Percentiles rank a stretch among this genome's conserved stretches.
These are phyloP conservation scores for sunflower (Helianthus annuus) DNA, from an alignment of 129 eudicot species.

Conservation along the genomic window DNA sequence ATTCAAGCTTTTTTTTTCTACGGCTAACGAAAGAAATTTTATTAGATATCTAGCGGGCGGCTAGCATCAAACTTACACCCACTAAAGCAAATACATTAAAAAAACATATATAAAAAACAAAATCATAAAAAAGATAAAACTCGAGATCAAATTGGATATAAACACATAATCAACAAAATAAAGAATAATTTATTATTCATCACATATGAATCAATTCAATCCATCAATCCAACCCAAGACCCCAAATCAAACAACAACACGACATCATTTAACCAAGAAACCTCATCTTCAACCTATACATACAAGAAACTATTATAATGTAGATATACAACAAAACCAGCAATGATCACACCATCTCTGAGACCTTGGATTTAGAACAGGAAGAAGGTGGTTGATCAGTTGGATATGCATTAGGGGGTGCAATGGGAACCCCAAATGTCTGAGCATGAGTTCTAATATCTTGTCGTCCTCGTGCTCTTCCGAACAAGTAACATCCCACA, in stretches of 20 bases:
- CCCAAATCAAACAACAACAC: too few species aligned
- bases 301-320: not conserved
- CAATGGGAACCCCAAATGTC: constrained; percentile 53
- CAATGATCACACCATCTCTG: constrained; percentile 25
- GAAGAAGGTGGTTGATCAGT: constrained; percentile 14
- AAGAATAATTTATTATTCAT: constrained; percentile 6
- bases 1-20: too few species aligned
- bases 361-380: constrained; percentile 24
- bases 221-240: not conserved
- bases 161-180: not conserved
- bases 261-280: not conserved
- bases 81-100: too few species aligned
- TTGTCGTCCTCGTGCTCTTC: constrained; percentile 61
- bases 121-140: not conserved
- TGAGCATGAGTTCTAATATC: constrained; percentile 58
- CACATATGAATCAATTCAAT: not conserved
- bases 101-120: not conserved
- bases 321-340: not conserved
- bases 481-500: constrained; percentile 61
- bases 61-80: too few species aligned
- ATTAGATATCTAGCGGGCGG: too few species aligned
- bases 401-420: constrained; percentile 46
- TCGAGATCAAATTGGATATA: not conserved
- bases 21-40: too few species aligned
- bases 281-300: not conserved